Evolutionary conservation across 2,329 filamentous ascomycete species (phyloP).

Genomic region (Tolypocladium inflatum): DNA sequence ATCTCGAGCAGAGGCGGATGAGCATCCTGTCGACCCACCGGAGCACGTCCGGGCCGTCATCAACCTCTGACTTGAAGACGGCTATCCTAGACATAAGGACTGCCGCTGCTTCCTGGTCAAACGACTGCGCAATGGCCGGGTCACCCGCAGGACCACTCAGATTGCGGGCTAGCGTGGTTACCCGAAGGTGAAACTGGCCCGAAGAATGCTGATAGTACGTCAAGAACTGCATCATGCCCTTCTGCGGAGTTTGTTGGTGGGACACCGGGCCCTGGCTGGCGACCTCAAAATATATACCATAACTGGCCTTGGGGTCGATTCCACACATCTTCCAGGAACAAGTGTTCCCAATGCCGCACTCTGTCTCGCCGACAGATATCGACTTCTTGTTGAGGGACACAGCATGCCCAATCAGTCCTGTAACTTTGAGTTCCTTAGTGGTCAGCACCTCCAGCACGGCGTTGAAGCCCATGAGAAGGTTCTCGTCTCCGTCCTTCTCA

Average conservation of each 20-base stretch:
- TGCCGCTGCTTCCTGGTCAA: slow-evolving; percentile 95
- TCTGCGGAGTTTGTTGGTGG: slow-evolving; percentile 78
- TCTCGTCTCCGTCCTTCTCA: slow-evolving; percentile 91
- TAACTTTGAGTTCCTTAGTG: slow-evolving; percentile 97
- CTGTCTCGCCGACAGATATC: slow-evolving; percentile 90
- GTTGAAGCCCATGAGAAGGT: slow-evolving; percentile 96
- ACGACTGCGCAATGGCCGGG: slow-evolving; percentile 89
- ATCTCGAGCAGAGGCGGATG: slow-evolving; percentile 89
- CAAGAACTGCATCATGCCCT: slow-evolving; percentile 95
- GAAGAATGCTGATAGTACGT: slow-evolving; percentile 98
- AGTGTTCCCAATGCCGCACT: slow-evolving; percentile 96
- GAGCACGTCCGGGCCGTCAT: slow-evolving; percentile 95
- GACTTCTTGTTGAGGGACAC: slow-evolving; percentile 98
- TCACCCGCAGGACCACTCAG: slow-evolving; percentile 91
- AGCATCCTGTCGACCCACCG: slow-evolving; percentile 99
- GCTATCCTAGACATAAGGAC: slow-evolving; percentile 99
- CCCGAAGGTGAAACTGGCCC: slow-evolving; percentile 89
- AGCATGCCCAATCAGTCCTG: slow-evolving; percentile 91
- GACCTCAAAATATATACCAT: slow-evolving; percentile 96
- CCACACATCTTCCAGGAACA: slow-evolving; percentile 99
- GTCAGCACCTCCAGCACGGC: slow-evolving; percentile 91
- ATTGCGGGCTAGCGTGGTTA: slow-evolving; percentile 87
- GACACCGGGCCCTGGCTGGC: slow-evolving; percentile 83
- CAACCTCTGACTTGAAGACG: slow-evolving; percentile 96
- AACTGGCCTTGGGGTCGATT: slow-evolving; percentile 87